Conservation (phyloP, 2,329 filamentous ascomycete genomes). For the Xylariaceae sp. region DNA sequence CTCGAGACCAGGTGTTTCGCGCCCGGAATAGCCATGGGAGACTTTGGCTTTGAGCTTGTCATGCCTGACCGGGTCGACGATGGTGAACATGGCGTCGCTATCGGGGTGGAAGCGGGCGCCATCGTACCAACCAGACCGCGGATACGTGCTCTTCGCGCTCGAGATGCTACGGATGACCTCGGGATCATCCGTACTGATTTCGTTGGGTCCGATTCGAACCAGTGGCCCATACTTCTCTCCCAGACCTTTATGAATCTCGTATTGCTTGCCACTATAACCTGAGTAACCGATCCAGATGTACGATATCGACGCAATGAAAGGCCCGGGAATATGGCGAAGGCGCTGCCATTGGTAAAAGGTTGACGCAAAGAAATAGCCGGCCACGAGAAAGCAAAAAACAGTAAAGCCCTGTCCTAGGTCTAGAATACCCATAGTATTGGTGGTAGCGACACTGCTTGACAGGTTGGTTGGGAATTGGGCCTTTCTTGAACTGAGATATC, state of each 20-base stretch:
- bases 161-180: constrained; percentile 28
- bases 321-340: constrained; percentile 31
- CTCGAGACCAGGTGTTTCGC: constrained; percentile 30
- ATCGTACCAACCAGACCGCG: constrained; percentile 29
- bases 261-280: constrained; percentile 32
- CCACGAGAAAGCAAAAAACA: constrained; percentile 1
- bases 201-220: constrained; percentile 45
- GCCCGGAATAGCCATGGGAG: constrained; percentile 28
- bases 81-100: constrained; percentile 28
- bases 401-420: background rate
- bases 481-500: background rate
- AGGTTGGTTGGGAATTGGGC: too few species aligned
- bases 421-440: constrained; percentile 10
- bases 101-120: constrained; percentile 26
- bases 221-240: constrained; percentile 37
- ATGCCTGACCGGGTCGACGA: constrained; percentile 24
- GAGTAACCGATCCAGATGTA: constrained; percentile 41
- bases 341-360: constrained; percentile 32
- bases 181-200: constrained; percentile 43
- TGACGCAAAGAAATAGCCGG: constrained; percentile 25
- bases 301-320: constrained; percentile 39
- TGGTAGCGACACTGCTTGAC: background rate
- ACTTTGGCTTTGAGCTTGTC: constrained; percentile 30
- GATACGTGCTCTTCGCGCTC: constrained; percentile 21
- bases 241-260: constrained; percentile 29